These are phyloP conservation scores for Amaranthus cruentus DNA, from an alignment of 148 eudicot genomes.

Conservation along the genomic window DNA sequence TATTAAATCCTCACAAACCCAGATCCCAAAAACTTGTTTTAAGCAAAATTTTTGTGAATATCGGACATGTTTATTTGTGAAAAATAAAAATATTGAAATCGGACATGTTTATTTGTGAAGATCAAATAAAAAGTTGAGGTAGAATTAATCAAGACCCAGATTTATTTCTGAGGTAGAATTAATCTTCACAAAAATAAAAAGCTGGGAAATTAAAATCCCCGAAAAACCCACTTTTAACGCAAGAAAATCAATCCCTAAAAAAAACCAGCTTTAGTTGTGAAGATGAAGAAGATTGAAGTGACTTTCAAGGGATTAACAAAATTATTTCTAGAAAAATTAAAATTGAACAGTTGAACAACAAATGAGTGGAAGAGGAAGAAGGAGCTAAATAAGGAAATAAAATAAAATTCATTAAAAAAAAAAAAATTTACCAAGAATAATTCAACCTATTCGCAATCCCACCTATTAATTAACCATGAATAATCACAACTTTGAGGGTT, in stretches of 20 bases:
- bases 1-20: constrained; percentile 32
- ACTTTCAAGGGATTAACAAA: background rate
- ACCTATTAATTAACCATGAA: no score
- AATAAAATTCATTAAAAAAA: no score
- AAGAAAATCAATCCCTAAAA: constrained; percentile 3
- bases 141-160: constrained; percentile 26
- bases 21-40: constrained; percentile 31
- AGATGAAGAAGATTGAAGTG: constrained; percentile 4
- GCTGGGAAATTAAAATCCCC: background rate
- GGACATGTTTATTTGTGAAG: no score
- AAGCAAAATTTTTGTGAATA: background rate
- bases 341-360: constrained; percentile 20
- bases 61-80: no score
- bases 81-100: no score
- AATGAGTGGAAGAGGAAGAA: background rate
- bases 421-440: no score
- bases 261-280: background rate
- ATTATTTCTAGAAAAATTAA: background rate
- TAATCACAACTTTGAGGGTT: no score
- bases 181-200: background rate
- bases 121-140: no score
- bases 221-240: constrained; percentile 1
- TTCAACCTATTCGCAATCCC: no score
- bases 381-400: no score
- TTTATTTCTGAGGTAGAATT: constrained; percentile 13